A percentile compares a stretch with the other conserved stretches of the same genome.
Evolutionary conservation across 2,329 filamentous ascomycete species (phyloP).

Genomic region (Cadophora luteo-olivacea): DNA sequence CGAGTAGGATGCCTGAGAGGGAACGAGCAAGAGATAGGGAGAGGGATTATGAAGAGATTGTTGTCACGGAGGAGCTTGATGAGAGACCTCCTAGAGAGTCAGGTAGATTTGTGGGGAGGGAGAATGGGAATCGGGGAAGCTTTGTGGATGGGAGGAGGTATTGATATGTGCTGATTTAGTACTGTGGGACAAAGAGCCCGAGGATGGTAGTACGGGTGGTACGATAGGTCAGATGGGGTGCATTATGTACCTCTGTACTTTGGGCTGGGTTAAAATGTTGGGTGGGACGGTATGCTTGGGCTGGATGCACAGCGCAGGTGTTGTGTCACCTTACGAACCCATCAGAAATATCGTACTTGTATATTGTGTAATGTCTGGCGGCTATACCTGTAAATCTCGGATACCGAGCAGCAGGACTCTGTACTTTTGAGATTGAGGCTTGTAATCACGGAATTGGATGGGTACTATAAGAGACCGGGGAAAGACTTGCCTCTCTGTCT

Average conservation of each 20-base stretch:
- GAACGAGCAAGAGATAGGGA: conserved; percentile 2
- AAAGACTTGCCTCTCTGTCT: too few species aligned
- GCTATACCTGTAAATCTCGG: too few species aligned
- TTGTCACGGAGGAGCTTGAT: conserved; percentile 14
- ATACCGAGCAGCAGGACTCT: too few species aligned
- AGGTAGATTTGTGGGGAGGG: conserved; percentile 1
- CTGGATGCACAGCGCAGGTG: background rate
- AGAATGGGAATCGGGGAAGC: conserved; percentile 5
- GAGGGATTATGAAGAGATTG: conserved; percentile 15
- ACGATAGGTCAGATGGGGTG: conserved; percentile 1
- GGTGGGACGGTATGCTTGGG: background rate
- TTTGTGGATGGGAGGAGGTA: conserved; percentile 14
- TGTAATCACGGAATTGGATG: too few species aligned
- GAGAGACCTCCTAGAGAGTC: background rate
- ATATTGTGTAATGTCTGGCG: background rate
- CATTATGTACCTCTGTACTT: background rate
- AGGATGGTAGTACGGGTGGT: background rate
- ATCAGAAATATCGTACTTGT: background rate
- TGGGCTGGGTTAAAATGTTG: background rate
- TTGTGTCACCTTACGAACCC: background rate
- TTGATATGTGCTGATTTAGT: background rate
- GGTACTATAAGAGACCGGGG: too few species aligned
- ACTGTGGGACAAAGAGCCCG: background rate
- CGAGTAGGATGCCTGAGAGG: conserved; percentile 3
- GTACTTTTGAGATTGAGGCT: too few species aligned